phyloP scores from a whole-genome alignment of 2,329 filamentous ascomycete species.

The Aspergillus floridensis region DNA sequence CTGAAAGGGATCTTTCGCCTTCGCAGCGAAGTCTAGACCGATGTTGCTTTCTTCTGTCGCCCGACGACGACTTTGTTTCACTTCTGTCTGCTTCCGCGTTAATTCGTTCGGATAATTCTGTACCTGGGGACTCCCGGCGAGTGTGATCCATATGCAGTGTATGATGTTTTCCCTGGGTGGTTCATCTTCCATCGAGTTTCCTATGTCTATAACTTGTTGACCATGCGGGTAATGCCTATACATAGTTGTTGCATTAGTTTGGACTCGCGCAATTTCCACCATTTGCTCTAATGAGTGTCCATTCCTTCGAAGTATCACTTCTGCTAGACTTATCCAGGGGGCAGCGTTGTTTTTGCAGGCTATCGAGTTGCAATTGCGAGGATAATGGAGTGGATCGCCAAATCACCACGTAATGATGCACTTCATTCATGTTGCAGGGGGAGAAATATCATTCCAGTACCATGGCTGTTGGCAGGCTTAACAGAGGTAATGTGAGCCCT shows the following conservation, averaged over 20 bases:
- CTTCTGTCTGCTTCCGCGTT: conserved; percentile 24
- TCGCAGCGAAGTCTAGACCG: conserved; percentile 31
- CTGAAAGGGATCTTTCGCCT: conserved; percentile 32
- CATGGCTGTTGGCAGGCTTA: not conserved
- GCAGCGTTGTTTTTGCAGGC: too few relatives aligned
- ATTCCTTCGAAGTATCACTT: not conserved
- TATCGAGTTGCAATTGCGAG: not conserved
- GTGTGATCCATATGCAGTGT: conserved; percentile 20
- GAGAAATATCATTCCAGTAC: not conserved
- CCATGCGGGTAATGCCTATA: conserved; percentile 10
- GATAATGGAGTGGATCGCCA: not conserved
- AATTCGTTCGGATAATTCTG: conserved; percentile 26
- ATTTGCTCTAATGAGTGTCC: not conserved
- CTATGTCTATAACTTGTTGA: conserved; percentile 18
- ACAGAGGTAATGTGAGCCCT: not conserved
- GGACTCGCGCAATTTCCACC: conserved; percentile 1
- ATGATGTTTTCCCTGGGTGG: conserved; percentile 19
- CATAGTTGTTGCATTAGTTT: conserved; percentile 17
- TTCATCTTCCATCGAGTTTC: conserved; percentile 16
- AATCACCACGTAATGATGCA: too few relatives aligned
- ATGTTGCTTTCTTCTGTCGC: conserved; percentile 23
- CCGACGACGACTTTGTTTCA: conserved; percentile 16
- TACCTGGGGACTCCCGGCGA: conserved; percentile 22
- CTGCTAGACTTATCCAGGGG: not conserved
- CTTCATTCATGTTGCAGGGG: not conserved